phyloP scores from a whole-genome alignment of 2,329 filamentous ascomycete species.

The Monosporascus sp. region DNA sequence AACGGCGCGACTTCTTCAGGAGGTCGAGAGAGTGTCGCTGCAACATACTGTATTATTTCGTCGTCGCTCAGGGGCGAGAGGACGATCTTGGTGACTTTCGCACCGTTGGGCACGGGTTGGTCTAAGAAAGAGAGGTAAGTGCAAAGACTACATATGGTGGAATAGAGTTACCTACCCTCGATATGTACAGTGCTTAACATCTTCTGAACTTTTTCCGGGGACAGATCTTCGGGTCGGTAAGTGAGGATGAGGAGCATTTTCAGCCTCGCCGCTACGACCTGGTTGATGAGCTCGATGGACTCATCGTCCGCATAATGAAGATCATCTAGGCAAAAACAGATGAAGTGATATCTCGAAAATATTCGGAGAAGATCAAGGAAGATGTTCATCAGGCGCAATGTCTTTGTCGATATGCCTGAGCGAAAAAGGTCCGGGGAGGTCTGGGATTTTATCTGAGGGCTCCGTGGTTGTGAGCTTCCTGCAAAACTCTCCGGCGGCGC shows the following conservation, averaged over 20 bases:
- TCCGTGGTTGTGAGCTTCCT: slow-evolving; percentile 26
- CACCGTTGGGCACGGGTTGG: slow-evolving; percentile 38
- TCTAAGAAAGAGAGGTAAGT: slow-evolving; percentile 29
- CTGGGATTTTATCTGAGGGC: slow-evolving; percentile 38
- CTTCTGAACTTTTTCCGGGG: slow-evolving; percentile 47
- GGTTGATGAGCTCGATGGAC: slow-evolving; percentile 74
- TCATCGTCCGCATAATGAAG: slow-evolving; percentile 87
- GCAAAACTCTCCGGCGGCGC: slow-evolving; percentile 46
- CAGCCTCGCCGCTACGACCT: slow-evolving; percentile 72
- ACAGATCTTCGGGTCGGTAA: slow-evolving; percentile 61
- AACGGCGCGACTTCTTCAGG: slow-evolving; percentile 70
- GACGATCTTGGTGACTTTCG: slow-evolving; percentile 63
- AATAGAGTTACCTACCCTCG: slow-evolving; percentile 37
- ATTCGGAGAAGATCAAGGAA: slow-evolving; percentile 81
- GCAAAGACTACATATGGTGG: neutral
- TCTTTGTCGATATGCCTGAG: slow-evolving; percentile 53
- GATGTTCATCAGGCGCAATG: slow-evolving; percentile 76
- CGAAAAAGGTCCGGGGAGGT: slow-evolving; percentile 57
- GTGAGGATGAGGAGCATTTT: slow-evolving; percentile 80
- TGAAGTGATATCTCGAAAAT: slow-evolving; percentile 77
- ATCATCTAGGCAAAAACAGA: slow-evolving; percentile 85
- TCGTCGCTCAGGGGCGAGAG: slow-evolving; percentile 70
- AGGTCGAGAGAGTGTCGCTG: slow-evolving; percentile 70
- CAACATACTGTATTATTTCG: slow-evolving; percentile 77
- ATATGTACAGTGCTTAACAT: slow-evolving; percentile 50